Evolutionary conservation across 306 rosid species (phyloP).

Genomic region (Gynostemma pentaphyllum): DNA sequence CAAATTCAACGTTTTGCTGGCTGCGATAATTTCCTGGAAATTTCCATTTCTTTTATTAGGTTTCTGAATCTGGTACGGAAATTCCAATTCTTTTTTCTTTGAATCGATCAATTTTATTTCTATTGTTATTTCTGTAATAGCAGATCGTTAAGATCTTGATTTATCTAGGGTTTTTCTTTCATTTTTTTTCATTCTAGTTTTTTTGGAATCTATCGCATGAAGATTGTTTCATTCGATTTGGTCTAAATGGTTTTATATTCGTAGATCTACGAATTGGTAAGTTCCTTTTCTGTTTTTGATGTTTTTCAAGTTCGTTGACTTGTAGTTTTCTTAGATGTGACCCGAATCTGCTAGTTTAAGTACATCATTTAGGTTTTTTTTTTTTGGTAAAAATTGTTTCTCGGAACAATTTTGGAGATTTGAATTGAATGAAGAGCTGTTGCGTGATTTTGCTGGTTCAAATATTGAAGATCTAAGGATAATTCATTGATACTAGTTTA

Average conservation of each 20-base stretch:
- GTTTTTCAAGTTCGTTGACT: background rate
- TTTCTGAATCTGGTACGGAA: constrained; percentile 8
- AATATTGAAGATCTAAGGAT: background rate
- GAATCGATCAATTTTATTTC: background rate
- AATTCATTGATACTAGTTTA: too few relatives aligned
- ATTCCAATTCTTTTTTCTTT: background rate
- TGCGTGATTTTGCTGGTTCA: background rate
- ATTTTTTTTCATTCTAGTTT: background rate
- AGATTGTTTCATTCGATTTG: background rate
- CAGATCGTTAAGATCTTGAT: background rate
- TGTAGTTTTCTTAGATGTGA: background rate
- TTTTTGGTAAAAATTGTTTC: background rate
- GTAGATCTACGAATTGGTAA: constrained; percentile 2
- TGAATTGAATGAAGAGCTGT: background rate
- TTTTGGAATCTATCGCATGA: background rate
- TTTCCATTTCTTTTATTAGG: background rate
- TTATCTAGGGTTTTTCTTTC: background rate
- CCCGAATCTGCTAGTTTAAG: background rate
- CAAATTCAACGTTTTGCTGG: background rate
- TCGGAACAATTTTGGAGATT: background rate
- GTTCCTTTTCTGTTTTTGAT: background rate
- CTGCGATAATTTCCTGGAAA: constrained; percentile 4
- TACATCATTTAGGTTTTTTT: background rate
- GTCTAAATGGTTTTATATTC: background rate
- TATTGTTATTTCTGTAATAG: background rate